Conservation (phyloP, 73 alveolate genomes). For the Effrenium voratum region DNA sequence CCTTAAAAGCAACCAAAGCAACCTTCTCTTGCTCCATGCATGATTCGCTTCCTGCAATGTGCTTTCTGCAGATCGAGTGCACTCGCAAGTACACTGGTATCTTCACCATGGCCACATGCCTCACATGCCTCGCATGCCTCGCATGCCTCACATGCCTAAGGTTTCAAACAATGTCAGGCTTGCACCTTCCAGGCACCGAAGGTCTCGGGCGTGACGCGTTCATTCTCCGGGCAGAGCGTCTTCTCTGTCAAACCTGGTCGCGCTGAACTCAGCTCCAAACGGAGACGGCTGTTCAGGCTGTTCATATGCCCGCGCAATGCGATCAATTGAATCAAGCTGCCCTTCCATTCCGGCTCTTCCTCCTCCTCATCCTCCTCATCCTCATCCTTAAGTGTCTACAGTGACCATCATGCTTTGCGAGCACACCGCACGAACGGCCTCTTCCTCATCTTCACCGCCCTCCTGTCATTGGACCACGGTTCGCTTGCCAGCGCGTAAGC, state of each 20-base stretch:
- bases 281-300: not conserved
- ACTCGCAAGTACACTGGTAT: not conserved
- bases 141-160: not conserved
- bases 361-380: slow-evolving; percentile 72
- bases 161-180: not conserved
- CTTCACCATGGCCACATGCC: not conserved
- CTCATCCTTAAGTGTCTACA: not conserved
- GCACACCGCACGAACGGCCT: not conserved
- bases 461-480: not conserved
- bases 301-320: not conserved
- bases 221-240: slow-evolving; percentile 66
- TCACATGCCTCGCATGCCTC: not conserved
- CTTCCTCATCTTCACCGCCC: slow-evolving; percentile 71
- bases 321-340: not conserved
- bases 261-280: not conserved
- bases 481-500: no score
- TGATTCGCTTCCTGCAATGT: not conserved
- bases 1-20: not conserved
- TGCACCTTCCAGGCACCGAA: slow-evolving; percentile 84
- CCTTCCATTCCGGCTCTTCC: slow-evolving; percentile 93
- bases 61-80: not conserved
- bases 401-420: not conserved
- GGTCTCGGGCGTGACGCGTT: slow-evolving; percentile 57
- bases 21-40: not conserved
- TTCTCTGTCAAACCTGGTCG: slow-evolving; percentile 31